These are phyloP conservation scores for Lipomyces chichibuensis DNA, from an alignment of 805 yeast genomes.

Conservation along the genomic window DNA sequence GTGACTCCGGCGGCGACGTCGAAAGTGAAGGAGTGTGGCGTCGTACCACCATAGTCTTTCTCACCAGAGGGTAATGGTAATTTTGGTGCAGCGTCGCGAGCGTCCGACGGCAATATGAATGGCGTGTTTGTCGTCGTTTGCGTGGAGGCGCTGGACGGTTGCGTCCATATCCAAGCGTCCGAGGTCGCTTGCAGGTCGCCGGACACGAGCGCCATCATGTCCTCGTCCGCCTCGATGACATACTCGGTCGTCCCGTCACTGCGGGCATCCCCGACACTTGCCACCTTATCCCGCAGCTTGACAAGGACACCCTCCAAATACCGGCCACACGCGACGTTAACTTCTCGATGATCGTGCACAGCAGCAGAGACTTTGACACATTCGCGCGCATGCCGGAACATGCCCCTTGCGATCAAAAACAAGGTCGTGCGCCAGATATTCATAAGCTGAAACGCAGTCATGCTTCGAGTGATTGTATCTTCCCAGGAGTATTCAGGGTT, in stretches of 20 bases:
- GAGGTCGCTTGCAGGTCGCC: slow-evolving; percentile 50
- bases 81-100: neutral
- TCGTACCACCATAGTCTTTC: neutral
- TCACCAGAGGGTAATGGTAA: neutral
- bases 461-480: slow-evolving; percentile 13
- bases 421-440: slow-evolving; percentile 28
- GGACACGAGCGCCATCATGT: slow-evolving; percentile 38
- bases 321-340: slow-evolving; percentile 28
- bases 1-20: slow-evolving; percentile 15
- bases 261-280: slow-evolving; percentile 4
- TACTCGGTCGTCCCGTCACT: neutral
- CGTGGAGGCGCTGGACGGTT: neutral
- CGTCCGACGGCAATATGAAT: neutral
- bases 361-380: slow-evolving; percentile 29
- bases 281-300: slow-evolving; percentile 9
- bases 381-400: slow-evolving; percentile 28
- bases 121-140: neutral
- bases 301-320: slow-evolving; percentile 25
- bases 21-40: slow-evolving; percentile 22
- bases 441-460: slow-evolving; percentile 18
- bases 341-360: slow-evolving; percentile 30
- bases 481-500: slow-evolving; percentile 22
- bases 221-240: slow-evolving; percentile 28
- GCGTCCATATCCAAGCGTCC: slow-evolving; percentile 30
- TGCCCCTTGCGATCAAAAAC: slow-evolving; percentile 24